These are phyloP conservation scores for Dryas drummondii DNA, from an alignment of 306 rosid genomes.

Conservation along the genomic window DNA sequence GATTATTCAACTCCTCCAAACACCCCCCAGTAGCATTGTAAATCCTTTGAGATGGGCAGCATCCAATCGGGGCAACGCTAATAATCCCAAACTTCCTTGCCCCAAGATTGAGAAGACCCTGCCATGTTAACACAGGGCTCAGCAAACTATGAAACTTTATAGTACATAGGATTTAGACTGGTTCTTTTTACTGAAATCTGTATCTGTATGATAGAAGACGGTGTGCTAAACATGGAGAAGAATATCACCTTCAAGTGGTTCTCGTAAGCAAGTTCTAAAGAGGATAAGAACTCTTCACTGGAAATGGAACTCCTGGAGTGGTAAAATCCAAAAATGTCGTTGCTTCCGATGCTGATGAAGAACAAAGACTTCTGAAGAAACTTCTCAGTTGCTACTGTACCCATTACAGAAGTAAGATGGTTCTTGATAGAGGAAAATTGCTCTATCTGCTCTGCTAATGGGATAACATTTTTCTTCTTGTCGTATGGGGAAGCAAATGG, in stretches of 20 bases:
- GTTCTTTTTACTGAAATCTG: not conserved
- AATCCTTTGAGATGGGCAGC: conserved; percentile 35
- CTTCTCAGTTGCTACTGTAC: conserved; percentile 5
- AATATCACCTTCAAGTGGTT: conserved; percentile 17
- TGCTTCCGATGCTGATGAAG: conserved; percentile 34
- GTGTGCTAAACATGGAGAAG: not conserved
- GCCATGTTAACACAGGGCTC: not conserved
- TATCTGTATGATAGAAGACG: not conserved
- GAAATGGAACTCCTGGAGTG: conserved; percentile 18
- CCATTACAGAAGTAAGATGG: conserved; percentile 11
- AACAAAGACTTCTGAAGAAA: conserved; percentile 20
- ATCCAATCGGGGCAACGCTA: conserved; percentile 28
- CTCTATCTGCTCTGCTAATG: conserved; percentile 26
- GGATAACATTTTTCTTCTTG: conserved; percentile 6
- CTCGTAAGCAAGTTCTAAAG: conserved; percentile 23
- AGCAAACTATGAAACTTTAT: not conserved
- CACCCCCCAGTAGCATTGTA: conserved; percentile 23
- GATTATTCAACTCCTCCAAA: conserved; percentile 29
- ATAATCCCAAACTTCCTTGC: conserved; percentile 36
- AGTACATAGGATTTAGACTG: not conserved
- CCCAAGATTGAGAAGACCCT: conserved; percentile 28
- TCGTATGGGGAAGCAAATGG: not conserved
- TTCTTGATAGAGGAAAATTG: conserved; percentile 13
- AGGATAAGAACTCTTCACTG: conserved; percentile 6
- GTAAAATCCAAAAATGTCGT: conserved; percentile 26